Evolutionary conservation across 257 asterid genomes (phyloP).

Genomic region (Nicotiana undulata): DNA sequence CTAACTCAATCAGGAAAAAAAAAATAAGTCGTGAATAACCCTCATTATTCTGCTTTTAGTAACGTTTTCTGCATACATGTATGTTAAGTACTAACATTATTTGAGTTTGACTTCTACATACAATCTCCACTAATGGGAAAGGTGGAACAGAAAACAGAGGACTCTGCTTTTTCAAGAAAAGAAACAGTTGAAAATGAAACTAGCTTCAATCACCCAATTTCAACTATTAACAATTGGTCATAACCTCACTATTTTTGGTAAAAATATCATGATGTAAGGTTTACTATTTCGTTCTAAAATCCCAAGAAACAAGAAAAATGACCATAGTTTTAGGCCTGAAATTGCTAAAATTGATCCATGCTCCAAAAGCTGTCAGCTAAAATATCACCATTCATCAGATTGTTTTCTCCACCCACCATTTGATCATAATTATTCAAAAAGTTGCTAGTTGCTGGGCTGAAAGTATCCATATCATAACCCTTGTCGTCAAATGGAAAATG

Average conservation of each 20-base stretch:
- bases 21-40: not conserved
- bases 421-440: not conserved
- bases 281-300: too few relatives aligned
- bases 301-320: not conserved
- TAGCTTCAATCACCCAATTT: not conserved
- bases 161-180: not conserved
- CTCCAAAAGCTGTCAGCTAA: slow-evolving; percentile 15
- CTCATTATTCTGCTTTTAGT: not conserved
- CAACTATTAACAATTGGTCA: not conserved
- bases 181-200: not conserved
- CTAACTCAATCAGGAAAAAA: not conserved
- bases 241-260: not conserved
- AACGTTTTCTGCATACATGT: not conserved
- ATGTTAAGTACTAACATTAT: not conserved
- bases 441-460: not conserved
- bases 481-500: slow-evolving; percentile 9
- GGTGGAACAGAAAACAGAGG: not conserved
- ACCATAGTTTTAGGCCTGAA: not conserved
- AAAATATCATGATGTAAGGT: not conserved
- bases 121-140: not conserved
- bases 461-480: slow-evolving; percentile 9
- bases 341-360: slow-evolving; percentile 16
- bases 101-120: not conserved
- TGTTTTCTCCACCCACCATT: slow-evolving; percentile 1
- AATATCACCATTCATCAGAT: slow-evolving; percentile 10